These are phyloP conservation scores for Dendrostoma leiphaemia DNA, from an alignment of 2,329 filamentous ascomycete species.

Conservation along the genomic window DNA sequence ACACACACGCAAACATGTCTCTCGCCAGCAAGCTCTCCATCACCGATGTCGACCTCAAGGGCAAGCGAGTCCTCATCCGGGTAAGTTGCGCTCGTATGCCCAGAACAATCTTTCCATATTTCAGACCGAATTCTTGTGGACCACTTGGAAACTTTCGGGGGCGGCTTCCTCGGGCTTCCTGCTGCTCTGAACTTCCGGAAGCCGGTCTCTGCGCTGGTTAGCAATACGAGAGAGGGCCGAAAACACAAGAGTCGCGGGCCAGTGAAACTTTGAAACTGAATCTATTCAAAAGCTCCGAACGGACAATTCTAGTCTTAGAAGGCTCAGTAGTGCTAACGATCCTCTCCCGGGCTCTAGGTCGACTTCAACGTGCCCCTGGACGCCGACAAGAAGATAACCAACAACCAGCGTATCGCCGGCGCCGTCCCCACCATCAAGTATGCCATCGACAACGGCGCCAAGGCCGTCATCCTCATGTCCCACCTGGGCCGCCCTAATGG, in stretches of 20 bases:
- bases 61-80: conserved; percentile 95
- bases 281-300: neutral
- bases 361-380: conserved; percentile 99
- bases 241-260: too few species aligned
- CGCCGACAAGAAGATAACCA: conserved; percentile 88
- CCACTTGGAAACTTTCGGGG: too few species aligned
- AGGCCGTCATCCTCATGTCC: conserved; percentile 95
- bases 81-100: too few species aligned
- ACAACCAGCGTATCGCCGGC: conserved; percentile 97
- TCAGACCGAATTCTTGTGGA: neutral
- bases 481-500: conserved; percentile 96
- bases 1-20: conserved; percentile 68
- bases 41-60: conserved; percentile 94
- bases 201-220: too few species aligned
- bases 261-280: too few species aligned
- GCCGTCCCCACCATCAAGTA: conserved; percentile 95
- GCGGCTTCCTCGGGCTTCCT: too few species aligned
- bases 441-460: conserved; percentile 84
- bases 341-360: conserved; percentile 56
- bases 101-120: neutral
- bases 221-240: too few species aligned
- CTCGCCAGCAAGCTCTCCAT: conserved; percentile 98
- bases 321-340: conserved; percentile 22
- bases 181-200: too few species aligned
- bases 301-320: neutral